Evolutionary conservation across 2,329 filamentous ascomycete species (phyloP), one percentile per base, ranked within the genome.

Genomic region (Trichoderma sp.): DNA sequence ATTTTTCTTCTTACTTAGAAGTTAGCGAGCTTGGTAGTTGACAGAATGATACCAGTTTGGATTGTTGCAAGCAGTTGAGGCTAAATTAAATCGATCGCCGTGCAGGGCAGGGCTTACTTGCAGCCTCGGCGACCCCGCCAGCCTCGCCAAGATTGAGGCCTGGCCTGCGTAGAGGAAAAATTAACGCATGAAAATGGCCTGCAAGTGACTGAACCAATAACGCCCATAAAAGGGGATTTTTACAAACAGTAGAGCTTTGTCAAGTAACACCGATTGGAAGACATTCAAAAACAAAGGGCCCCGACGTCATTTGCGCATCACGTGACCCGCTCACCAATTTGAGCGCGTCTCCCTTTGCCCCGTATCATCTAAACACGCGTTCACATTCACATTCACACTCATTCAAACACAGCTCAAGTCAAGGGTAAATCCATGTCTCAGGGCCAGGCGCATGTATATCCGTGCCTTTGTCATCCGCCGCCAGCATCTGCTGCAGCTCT

Each of bases 291-390:
- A 28, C 57, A 17, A 57, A 32, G 5, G 64, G 39, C 39, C 57
- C 57, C 67, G 55, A 69, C 67, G 67, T 69, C 67, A 69, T 61
- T 47, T 12, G 2, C 2, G 1, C 28, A 62, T 69, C 67, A 69
- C 67, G 67, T 69, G 67, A 62, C 17, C 12, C 13, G 13, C n/a
- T 30, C 66, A 50, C 28, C 57, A n/a, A 62, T 28, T 28, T 17
- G 57, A 58, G 55, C 67, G 67, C 67, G 67, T 69, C 67, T 50
- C 65, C 65, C 66, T 50, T 59, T 34, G 39, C 67, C 67, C 39
- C 67, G 39, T 53, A 50, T 36, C 67, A 61, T 62, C 55, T 62
- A 53, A 69, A 69, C 55, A 61, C 67, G 67, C 67, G 67, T 69
- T 69, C 39, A 26, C 28, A 69, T 39, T 26, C 17, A 61, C 39